Evolutionary conservation across 768 basidiomycete genomes (phyloP), one percentile per base, ranked within the genome.

Genomic region (Serendipita vermifera): DNA sequence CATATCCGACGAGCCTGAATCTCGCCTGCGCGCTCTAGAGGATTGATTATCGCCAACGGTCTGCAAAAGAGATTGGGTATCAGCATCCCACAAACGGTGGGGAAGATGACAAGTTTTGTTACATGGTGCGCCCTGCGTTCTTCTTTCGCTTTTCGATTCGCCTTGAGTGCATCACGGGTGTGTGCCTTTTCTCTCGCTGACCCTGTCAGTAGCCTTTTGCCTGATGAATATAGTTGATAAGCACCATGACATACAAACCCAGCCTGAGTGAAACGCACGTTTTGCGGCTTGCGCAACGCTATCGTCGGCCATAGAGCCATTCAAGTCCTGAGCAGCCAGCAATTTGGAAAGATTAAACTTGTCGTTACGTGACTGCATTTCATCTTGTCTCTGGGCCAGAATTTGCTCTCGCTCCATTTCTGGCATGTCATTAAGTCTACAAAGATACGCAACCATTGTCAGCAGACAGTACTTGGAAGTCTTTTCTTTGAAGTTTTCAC

Each of bases 361-460:
- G 69, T 89, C 85, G 59, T 79, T 75, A 46, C 80, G 73, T 60
- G 80, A 77, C 67, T 89, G 85, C 70, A 83, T 79, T 68, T 90
- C 81, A 59, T 92, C 92, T 32, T 78, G 71, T 5, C 94, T 82
- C 58, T 79, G 73, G 0, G 87, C 85, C 20, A 98, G 75, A 51
- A 90, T 85, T 32, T 79, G 80, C 68, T 98, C 94, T 55, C 94
- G 81, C 59, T 92, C 85, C 62, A 96, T 77, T 69, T 98, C 94
- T 35, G 83, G 77, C 78, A 94, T 75, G 22, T 73, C 68, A 64
- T 89, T 71, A 31, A 98, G 73, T 54, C 93, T 97, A 65, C 6
- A 3, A 32, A 57, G 54, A 40, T 35, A 22, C n/a, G 3, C 20
- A 15, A 36, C 14, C 29, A 15, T 26, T 7, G 58, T 64, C 57